These are phyloP conservation scores for Solanum sejunctum DNA, from an alignment of 257 asterid genomes.

Conservation along the genomic window DNA sequence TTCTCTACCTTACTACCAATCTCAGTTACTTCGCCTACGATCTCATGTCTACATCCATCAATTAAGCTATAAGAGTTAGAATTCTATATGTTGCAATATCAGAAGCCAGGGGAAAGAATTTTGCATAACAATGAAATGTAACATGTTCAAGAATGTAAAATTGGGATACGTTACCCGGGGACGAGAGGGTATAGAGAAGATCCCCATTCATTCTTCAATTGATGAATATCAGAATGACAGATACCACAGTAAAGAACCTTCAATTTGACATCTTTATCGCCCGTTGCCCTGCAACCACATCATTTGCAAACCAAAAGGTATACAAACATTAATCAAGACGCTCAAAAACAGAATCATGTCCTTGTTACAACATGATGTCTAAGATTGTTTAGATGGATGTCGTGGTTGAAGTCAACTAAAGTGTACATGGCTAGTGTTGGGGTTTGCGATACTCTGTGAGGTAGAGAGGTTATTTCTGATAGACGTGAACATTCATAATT, in stretches of 20 bases:
- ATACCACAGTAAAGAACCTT: conserved; percentile 35
- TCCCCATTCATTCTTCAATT: conserved; percentile 22
- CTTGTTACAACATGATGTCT: background rate
- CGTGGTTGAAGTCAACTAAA: background rate
- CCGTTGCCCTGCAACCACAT: conserved; percentile 8
- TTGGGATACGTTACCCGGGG: conserved; percentile 20
- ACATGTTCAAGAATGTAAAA: background rate
- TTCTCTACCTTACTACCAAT: conserved; percentile 11
- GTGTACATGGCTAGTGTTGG: background rate
- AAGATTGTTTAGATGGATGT: background rate
- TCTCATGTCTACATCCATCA: conserved; percentile 7
- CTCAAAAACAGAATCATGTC: background rate
- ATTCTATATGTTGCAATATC: background rate
- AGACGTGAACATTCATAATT: background rate
- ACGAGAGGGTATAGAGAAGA: conserved; percentile 22
- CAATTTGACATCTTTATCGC: conserved; percentile 16
- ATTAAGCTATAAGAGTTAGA: background rate
- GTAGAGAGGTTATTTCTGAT: background rate
- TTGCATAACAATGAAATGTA: too few relatives aligned
- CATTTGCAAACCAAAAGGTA: background rate
- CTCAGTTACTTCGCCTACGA: conserved; percentile 6
- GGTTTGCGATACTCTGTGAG: background rate
- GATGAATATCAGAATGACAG: conserved; percentile 42
- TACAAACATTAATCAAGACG: background rate
- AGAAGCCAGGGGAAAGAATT: too few relatives aligned